Evolutionary conservation across 768 basidiomycete species (phyloP).

Genomic region (Lactarius psammicola): DNA sequence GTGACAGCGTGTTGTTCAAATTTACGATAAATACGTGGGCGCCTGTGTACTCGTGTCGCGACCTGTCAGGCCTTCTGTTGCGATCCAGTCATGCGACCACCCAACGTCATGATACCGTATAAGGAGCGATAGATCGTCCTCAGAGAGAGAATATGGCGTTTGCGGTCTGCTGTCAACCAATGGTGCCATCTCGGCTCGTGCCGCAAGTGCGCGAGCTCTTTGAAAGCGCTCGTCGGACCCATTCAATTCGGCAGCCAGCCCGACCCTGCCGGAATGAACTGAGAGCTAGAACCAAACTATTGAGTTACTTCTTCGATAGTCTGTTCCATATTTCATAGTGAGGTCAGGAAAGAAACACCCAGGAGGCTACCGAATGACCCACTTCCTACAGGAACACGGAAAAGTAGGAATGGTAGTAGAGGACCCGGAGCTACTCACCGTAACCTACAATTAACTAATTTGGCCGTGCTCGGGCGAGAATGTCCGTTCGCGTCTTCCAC

Average conservation of each 20-base stretch:
- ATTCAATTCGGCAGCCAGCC: no score
- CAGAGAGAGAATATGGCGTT: not conserved
- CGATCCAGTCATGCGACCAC: not conserved
- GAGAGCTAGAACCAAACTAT: no score
- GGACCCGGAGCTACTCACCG: no score
- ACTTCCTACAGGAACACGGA: not conserved
- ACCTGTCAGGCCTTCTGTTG: not conserved
- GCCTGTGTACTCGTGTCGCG: not conserved
- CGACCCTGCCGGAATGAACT: no score
- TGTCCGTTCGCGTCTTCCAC: no score
- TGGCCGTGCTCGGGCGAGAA: no score
- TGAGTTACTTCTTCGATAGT: no score
- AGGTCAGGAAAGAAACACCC: not conserved
- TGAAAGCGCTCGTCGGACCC: no score
- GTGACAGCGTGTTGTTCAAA: conserved; percentile 32
- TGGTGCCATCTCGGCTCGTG: no score
- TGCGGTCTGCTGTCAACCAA: not conserved
- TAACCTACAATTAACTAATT: no score
- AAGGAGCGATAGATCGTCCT: not conserved
- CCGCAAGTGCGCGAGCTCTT: no score
- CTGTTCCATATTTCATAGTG: no score
- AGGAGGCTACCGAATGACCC: not conserved
- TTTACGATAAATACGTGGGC: not conserved
- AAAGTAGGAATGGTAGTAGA: not conserved
- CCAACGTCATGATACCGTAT: not conserved